phyloP scores from a whole-genome alignment of 2,329 filamentous ascomycete species.

The Incumbomyces lentus region DNA sequence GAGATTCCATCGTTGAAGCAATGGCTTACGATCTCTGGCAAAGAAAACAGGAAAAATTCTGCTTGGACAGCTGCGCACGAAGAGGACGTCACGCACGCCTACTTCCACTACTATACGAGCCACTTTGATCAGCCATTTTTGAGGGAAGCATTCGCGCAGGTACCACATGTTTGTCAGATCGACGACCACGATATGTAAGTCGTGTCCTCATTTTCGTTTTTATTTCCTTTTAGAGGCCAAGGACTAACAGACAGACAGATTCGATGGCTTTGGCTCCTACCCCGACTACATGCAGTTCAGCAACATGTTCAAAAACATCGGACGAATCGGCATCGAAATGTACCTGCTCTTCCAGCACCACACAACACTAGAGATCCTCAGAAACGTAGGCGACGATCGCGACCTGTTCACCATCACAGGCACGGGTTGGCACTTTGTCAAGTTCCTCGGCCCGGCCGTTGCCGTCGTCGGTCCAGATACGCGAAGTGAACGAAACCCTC shows the following conservation, averaged over 20 bases:
- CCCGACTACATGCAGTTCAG: slow-evolving; percentile 98
- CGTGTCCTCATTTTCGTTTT: neutral
- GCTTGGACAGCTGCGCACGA: slow-evolving; percentile 91
- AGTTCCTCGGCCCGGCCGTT: slow-evolving; percentile 84
- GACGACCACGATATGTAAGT: slow-evolving; percentile 98
- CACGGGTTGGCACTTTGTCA: slow-evolving; percentile 97
- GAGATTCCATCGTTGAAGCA: slow-evolving; percentile 89
- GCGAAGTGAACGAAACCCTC: slow-evolving; percentile 79
- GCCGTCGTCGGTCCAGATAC: slow-evolving; percentile 85
- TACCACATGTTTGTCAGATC: slow-evolving; percentile 83
- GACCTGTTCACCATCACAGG: slow-evolving; percentile 96
- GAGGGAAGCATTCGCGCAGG: slow-evolving; percentile 91
- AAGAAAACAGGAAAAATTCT: slow-evolving; percentile 82
- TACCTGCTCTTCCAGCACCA: slow-evolving; percentile 98
- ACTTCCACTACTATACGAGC: slow-evolving; percentile 98
- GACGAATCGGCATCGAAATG: slow-evolving; percentile 90
- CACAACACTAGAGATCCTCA: slow-evolving; percentile 84
- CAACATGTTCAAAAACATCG: slow-evolving; percentile 96
- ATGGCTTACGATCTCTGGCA: slow-evolving; percentile 86
- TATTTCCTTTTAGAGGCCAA: no score
- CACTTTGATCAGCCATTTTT: slow-evolving; percentile 96
- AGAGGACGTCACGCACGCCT: slow-evolving; percentile 89
- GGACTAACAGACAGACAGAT: slow-evolving; percentile 43
- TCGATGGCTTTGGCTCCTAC: slow-evolving; percentile 94
- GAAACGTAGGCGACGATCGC: slow-evolving; percentile 74